Conservation (phyloP, 2,329 filamentous ascomycete genomes). For the Daldinia sp. region DNA sequence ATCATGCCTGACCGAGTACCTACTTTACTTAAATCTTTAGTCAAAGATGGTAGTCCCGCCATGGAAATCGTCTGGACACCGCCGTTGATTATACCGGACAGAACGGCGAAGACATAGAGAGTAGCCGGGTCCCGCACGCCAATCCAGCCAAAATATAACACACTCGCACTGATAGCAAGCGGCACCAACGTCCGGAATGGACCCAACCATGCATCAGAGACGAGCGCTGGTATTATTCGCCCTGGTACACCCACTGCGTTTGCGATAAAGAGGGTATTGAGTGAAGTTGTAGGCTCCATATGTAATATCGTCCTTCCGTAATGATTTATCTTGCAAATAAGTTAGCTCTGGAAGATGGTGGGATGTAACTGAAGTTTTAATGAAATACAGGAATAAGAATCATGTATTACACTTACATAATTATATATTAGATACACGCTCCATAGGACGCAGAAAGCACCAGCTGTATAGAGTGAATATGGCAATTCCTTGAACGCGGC, state of each 20-base stretch:
- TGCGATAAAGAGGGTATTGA: conserved; percentile 63
- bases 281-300: conserved; percentile 46
- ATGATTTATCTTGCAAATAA: conserved; percentile 39
- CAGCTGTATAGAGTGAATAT: conserved; percentile 54
- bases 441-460: conserved; percentile 53
- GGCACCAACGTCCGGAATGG: conserved; percentile 58
- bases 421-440: conserved; percentile 60
- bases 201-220: conserved; percentile 59
- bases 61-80: conserved; percentile 43
- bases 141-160: conserved; percentile 60
- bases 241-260: conserved; percentile 63
- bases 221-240: conserved; percentile 59
- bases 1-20: conserved; percentile 66
- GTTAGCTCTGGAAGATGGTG: conserved; percentile 4
- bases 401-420: conserved; percentile 51
- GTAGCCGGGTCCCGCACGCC: conserved; percentile 51
- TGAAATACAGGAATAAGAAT: not conserved
- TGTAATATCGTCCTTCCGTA: conserved; percentile 38
- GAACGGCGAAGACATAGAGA: conserved; percentile 39
- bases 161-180: conserved; percentile 45
- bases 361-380: conserved; percentile 31
- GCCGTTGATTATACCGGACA: conserved; percentile 41
- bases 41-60: conserved; percentile 46
- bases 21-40: conserved; percentile 62
- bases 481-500: conserved; percentile 56